Percentiles rank a stretch among this genome's conserved stretches.
Evolutionary conservation across 352 stramenopile species (phyloP).

Genomic region (Phytophthora boehmeriae): DNA sequence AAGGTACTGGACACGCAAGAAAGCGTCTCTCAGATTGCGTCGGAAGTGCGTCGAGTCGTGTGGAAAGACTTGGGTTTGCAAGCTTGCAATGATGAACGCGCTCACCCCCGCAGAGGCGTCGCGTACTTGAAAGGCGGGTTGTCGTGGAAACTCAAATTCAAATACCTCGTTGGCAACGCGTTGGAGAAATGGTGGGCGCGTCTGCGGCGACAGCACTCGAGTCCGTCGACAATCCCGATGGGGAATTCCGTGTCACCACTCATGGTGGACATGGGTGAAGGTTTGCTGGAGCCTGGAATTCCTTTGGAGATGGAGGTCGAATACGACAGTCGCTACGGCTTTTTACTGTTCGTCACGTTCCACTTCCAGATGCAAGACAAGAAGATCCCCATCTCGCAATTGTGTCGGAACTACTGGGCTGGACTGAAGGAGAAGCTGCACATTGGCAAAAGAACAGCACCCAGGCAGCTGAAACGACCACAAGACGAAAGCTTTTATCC

Average conservation of each 20-base stretch:
- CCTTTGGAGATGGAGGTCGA: conserved; percentile 82
- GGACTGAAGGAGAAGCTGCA: conserved; percentile 24
- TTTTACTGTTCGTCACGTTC: conserved; percentile 59
- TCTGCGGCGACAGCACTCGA: neutral
- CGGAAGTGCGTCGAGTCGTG: conserved; percentile 55
- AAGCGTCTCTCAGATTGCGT: conserved; percentile 54
- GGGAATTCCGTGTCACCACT: conserved; percentile 32
- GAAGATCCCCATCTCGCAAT: conserved; percentile 8
- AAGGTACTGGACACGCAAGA: conserved; percentile 55
- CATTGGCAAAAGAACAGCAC: conserved; percentile 13
- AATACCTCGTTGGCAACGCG: conserved; percentile 15
- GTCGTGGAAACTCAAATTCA: conserved; percentile 38
- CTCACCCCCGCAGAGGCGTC: conserved; percentile 25
- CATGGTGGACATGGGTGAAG: conserved; percentile 6
- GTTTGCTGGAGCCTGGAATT: conserved; percentile 32
- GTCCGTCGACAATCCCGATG: conserved; percentile 5
- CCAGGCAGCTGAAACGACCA: conserved; percentile 9
- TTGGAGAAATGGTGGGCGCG: conserved; percentile 23
- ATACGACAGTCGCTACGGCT: conserved; percentile 61
- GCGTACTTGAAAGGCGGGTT: conserved; percentile 15
- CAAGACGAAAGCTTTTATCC: conserved; percentile 7
- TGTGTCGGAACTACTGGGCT: neutral
- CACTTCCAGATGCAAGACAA: conserved; percentile 45
- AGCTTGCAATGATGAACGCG: conserved; percentile 24
- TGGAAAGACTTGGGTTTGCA: conserved; percentile 49